phyloP scores from a whole-genome alignment of 2,329 filamentous ascomycete species.

The Thelonectria olida region DNA sequence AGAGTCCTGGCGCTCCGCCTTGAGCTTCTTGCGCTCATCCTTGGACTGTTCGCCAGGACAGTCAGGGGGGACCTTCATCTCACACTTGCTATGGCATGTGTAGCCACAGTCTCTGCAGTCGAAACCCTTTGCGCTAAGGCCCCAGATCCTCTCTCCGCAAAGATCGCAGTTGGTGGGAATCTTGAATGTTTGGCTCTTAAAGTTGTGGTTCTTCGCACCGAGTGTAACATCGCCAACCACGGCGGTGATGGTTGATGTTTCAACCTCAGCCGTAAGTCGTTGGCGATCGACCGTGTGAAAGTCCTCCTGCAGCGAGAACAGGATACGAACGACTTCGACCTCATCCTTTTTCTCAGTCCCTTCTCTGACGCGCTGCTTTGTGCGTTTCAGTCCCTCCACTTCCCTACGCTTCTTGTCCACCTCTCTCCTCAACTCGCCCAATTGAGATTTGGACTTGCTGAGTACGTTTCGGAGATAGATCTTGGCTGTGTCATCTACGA shows the following conservation, averaged over 20 bases:
- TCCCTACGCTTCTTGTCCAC: constrained; percentile 88
- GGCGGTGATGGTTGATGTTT: constrained; percentile 90
- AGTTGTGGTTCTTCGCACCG: constrained; percentile 94
- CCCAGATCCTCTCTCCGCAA: constrained; percentile 97
- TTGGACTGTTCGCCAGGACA: constrained; percentile 94
- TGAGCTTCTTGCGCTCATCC: constrained; percentile 94
- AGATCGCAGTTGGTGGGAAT: constrained; percentile 98
- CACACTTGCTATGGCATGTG: constrained; percentile 97
- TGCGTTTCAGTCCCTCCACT: constrained; percentile 78
- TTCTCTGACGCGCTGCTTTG: constrained; percentile 80
- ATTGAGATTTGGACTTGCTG: constrained; percentile 85
- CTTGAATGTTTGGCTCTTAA: constrained; percentile 99
- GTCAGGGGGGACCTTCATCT: constrained; percentile 97
- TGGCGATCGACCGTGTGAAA: constrained; percentile 86
- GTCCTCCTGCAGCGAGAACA: constrained; percentile 85
- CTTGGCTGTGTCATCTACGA: constrained; percentile 86
- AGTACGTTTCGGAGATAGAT: constrained; percentile 92
- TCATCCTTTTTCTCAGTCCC: constrained; percentile 91
- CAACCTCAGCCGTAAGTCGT: constrained; percentile 88
- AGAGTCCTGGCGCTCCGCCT: constrained; percentile 82
- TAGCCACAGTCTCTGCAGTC: constrained; percentile 97
- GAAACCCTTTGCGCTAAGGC: constrained; percentile 93
- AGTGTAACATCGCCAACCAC: constrained; percentile 92
- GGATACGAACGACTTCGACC: constrained; percentile 81
- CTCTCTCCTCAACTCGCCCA: constrained; percentile 82